phyloP scores from a whole-genome alignment of 257 asterid species.

The Fraxinus cuspidata region DNA sequence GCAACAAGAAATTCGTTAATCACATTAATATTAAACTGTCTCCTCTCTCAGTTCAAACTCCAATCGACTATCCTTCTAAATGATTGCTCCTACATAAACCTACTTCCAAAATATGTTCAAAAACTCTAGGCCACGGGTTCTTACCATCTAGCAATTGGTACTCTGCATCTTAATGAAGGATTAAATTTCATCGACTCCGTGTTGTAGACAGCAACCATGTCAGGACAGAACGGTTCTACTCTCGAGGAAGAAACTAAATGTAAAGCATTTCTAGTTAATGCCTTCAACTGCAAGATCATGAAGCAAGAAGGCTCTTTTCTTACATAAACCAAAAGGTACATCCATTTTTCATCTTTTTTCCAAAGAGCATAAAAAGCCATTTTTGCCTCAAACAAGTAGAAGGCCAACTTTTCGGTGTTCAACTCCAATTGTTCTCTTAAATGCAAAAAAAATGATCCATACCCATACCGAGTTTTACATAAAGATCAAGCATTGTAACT shows the following conservation, averaged over 20 bases:
- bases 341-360: too few relatives aligned
- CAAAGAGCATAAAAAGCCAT: not conserved
- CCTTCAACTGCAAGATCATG: not conserved
- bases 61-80: not conserved
- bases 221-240: too few relatives aligned
- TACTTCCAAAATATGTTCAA: too few relatives aligned
- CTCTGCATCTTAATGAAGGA: not conserved
- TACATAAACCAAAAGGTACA: too few relatives aligned
- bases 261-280: not conserved
- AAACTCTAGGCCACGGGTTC: not conserved
- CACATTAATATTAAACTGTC: not conserved
- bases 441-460: not conserved
- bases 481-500: not conserved
- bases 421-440: not conserved
- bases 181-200: too few relatives aligned
- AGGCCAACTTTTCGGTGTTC: not conserved
- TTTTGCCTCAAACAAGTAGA: not conserved
- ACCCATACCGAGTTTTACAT: not conserved
- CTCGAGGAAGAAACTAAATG: too few relatives aligned
- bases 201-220: too few relatives aligned
- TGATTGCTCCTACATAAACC: not conserved
- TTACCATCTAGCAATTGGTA: not conserved
- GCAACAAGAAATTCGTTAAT: too few relatives aligned
- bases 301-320: not conserved
- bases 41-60: not conserved